Percentiles rank a stretch among this genome's conserved stretches.
phyloP scores from a whole-genome alignment of 805 yeast species.

The Clavispora fructus region DNA sequence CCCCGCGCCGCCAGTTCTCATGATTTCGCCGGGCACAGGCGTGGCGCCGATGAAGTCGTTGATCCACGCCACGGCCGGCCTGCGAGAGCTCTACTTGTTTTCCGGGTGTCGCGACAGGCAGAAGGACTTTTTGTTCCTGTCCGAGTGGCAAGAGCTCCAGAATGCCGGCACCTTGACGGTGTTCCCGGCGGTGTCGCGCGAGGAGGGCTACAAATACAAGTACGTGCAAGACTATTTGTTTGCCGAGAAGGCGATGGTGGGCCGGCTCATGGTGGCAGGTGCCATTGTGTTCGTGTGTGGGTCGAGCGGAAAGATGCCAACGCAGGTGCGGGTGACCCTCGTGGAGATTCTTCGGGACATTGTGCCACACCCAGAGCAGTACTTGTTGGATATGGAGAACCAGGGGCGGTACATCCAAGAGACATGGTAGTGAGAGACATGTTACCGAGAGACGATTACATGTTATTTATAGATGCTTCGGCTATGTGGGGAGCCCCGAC shows the following conservation, averaged over 20 bases:
- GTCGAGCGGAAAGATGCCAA: constrained; percentile 91
- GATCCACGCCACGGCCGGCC: constrained; percentile 37
- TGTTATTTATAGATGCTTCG: no score
- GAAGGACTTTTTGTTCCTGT: constrained; percentile 65
- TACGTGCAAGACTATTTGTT: constrained; percentile 79
- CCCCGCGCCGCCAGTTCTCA: constrained; percentile 43
- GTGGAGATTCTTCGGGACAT: constrained; percentile 53
- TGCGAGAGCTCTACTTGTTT: constrained; percentile 48
- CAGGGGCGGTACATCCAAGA: constrained; percentile 73
- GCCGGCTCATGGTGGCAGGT: constrained; percentile 47
- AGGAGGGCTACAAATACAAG: constrained; percentile 33
- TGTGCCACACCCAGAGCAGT: constrained; percentile 42
- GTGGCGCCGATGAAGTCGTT: constrained; percentile 86
- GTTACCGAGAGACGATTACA: no score
- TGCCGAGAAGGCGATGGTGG: constrained; percentile 43
- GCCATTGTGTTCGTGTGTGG: constrained; percentile 84
- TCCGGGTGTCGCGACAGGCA: constrained; percentile 66
- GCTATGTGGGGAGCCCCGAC: no score
- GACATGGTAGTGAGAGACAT: no score
- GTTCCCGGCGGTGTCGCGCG: constrained; percentile 44
- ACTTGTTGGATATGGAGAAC: constrained; percentile 55
- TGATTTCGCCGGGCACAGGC: constrained; percentile 95
- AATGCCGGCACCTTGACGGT: constrained; percentile 29
- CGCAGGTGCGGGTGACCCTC: constrained; percentile 76
- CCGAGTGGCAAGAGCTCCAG: constrained; percentile 42